These are phyloP conservation scores for Boletales sp. DNA, from an alignment of 768 basidiomycete genomes.

Conservation along the genomic window DNA sequence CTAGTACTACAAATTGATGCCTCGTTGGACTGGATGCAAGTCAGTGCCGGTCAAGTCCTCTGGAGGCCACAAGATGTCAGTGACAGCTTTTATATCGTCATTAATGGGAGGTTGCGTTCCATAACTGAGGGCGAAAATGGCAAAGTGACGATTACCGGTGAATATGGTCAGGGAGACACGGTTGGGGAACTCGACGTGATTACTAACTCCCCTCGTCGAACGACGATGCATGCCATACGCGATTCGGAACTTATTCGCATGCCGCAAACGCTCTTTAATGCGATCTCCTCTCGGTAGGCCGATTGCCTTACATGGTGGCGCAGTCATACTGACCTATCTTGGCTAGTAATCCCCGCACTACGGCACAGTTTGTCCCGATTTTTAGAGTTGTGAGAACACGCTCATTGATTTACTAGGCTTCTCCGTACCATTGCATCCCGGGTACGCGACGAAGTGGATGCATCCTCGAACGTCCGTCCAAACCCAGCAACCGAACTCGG, in stretches of 20 bases:
- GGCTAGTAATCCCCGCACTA: constrained; percentile 75
- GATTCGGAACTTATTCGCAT: constrained; percentile 96
- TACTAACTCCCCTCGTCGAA: constrained; percentile 80
- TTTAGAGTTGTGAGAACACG: background rate
- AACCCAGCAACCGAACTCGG: constrained; percentile 57
- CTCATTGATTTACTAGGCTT: constrained; percentile 42
- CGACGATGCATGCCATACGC: constrained; percentile 95
- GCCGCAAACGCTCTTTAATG: constrained; percentile 97
- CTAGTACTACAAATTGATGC: constrained; percentile 95
- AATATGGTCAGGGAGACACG: constrained; percentile 96
- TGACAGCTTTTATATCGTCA: constrained; percentile 97
- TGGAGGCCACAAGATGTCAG: constrained; percentile 90
- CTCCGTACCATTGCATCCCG: constrained; percentile 89
- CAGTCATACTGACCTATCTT: background rate
- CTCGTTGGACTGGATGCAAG: constrained; percentile 97
- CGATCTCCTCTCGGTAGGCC: constrained; percentile 79
- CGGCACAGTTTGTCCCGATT: constrained; percentile 59
- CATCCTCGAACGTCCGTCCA: constrained; percentile 48
- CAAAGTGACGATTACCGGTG: constrained; percentile 77
- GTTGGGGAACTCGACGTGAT: constrained; percentile 98
- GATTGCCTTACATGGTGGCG: background rate
- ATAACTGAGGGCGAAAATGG: constrained; percentile 78
- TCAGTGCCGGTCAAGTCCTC: constrained; percentile 89
- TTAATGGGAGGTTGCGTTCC: constrained; percentile 92
- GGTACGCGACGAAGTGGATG: constrained; percentile 79